These are phyloP conservation scores for Harrya chromipes DNA, from an alignment of 768 basidiomycete species.

Conservation along the genomic window DNA sequence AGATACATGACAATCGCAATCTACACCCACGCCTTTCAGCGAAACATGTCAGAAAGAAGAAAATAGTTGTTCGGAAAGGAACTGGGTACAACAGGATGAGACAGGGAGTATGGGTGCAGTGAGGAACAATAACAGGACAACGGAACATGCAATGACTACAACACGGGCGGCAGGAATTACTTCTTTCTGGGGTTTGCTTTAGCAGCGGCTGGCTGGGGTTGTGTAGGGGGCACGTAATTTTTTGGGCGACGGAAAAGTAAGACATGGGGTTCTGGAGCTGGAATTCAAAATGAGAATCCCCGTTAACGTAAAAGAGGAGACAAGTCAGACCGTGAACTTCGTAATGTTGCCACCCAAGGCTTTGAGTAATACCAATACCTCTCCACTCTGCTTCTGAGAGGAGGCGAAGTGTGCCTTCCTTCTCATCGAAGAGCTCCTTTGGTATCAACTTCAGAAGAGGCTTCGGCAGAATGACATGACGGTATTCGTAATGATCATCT, in stretches of 20 bases:
- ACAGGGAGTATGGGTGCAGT: constrained; percentile 18
- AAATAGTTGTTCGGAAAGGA: constrained; percentile 6
- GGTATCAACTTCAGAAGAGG: constrained; percentile 92
- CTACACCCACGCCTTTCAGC: constrained; percentile 8
- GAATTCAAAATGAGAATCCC: constrained; percentile 11
- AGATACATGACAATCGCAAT: constrained; percentile 9
- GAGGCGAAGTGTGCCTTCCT: constrained; percentile 77
- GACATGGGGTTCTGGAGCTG: constrained; percentile 92
- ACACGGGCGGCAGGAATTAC: constrained; percentile 21
- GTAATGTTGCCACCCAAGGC: constrained; percentile 95
- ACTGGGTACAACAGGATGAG: constrained; percentile 8
- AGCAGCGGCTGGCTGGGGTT: constrained; percentile 37
- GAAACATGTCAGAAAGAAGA: constrained; percentile 7
- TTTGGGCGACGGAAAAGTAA: constrained; percentile 86
- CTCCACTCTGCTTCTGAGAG: constrained; percentile 91
- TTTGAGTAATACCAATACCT: constrained; percentile 94
- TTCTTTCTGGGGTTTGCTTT: constrained; percentile 45
- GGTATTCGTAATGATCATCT: constrained; percentile 92
- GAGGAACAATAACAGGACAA: constrained; percentile 20
- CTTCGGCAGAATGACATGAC: constrained; percentile 96
- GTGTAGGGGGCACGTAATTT: constrained; percentile 56
- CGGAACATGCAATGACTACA: constrained; percentile 21
- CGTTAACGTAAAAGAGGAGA: not conserved
- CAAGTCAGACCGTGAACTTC: constrained; percentile 83
- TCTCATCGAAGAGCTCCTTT: constrained; percentile 75